A percentile compares a stretch with the other conserved stretches of the same genome.
Conservation (phyloP, 768 basidiomycete genomes). For the Psilocybe tampanensis region DNA sequence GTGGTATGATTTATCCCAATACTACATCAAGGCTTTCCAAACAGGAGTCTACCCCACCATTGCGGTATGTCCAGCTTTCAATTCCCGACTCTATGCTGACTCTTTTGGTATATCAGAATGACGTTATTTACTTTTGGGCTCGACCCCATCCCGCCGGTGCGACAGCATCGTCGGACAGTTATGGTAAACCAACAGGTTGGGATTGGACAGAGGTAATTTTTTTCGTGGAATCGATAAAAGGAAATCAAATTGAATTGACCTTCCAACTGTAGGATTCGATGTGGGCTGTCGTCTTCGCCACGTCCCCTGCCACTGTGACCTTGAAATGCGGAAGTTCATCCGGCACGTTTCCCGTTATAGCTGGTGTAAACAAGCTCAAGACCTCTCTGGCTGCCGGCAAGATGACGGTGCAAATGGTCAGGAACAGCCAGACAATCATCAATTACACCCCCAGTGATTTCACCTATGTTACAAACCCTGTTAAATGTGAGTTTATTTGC, state of each 20-base stretch:
- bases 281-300: slow-evolving; percentile 68
- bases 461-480: slow-evolving; percentile 35
- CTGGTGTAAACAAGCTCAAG: slow-evolving; percentile 66
- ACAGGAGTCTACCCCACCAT: slow-evolving; percentile 63
- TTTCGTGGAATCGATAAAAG: background rate
- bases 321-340: slow-evolving; percentile 46
- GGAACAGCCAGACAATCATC: slow-evolving; percentile 52
- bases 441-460: slow-evolving; percentile 50
- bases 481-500: slow-evolving; percentile 32
- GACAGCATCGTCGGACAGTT: slow-evolving; percentile 40
- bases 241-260: background rate
- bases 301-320: slow-evolving; percentile 51
- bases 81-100: background rate
- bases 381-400: slow-evolving; percentile 55
- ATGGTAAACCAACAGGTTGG: slow-evolving; percentile 50
- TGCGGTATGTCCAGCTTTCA: slow-evolving; percentile 38
- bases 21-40: slow-evolving; percentile 70
- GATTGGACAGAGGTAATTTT: slow-evolving; percentile 48
- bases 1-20: slow-evolving; percentile 65
- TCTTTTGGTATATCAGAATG: slow-evolving; percentile 33
- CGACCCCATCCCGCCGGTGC: slow-evolving; percentile 65
- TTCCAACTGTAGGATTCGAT: slow-evolving; percentile 48
- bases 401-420: slow-evolving; percentile 57
- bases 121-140: slow-evolving; percentile 59
- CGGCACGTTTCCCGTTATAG: slow-evolving; percentile 41